phyloP scores from a whole-genome alignment of 495 filamentous ascomycete species.

The Melanomma pulvis-pyrius region DNA sequence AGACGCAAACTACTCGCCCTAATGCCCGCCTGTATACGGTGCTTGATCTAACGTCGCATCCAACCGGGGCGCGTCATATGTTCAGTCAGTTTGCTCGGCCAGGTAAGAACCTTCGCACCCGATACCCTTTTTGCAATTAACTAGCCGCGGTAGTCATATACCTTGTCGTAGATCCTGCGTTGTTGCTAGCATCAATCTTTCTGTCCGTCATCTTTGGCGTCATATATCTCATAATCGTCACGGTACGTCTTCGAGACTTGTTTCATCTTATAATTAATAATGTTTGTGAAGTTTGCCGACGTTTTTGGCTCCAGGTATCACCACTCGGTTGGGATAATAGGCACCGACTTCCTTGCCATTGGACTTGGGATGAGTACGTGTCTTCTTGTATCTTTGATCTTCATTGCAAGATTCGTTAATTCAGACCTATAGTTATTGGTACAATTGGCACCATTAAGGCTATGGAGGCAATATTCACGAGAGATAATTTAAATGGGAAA shows the following conservation, averaged over 20 bases:
- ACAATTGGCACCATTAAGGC: conserved; percentile 8
- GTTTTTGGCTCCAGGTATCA: conserved; percentile 6
- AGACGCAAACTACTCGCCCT: not conserved
- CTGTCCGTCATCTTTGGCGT: conserved; percentile 14
- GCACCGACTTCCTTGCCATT: conserved; percentile 14
- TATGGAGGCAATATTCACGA: conserved; percentile 13
- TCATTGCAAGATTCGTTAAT: not conserved
- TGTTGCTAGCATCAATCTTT: conserved; percentile 6
- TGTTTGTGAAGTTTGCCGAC: not conserved
- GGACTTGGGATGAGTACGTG: conserved; percentile 5
- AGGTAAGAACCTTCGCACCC: not conserved
- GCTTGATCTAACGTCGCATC: not conserved
- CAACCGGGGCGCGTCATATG: not conserved
- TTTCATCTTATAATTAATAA: not conserved
- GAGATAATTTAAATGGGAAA: not conserved
- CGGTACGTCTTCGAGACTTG: not conserved
- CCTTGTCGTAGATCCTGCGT: conserved; percentile 12
- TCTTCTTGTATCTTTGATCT: not conserved
- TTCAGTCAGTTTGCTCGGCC: conserved; percentile 1
- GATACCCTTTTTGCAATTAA: not conserved
- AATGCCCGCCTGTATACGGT: conserved; percentile 5
- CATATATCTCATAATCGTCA: conserved; percentile 17
- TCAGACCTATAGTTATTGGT: not conserved
- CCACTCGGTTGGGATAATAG: conserved; percentile 15
- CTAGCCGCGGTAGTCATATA: not conserved